These are phyloP conservation scores for Aspergillus fumigatiaffinis DNA, from an alignment of 2,329 filamentous ascomycete species.

Conservation along the genomic window DNA sequence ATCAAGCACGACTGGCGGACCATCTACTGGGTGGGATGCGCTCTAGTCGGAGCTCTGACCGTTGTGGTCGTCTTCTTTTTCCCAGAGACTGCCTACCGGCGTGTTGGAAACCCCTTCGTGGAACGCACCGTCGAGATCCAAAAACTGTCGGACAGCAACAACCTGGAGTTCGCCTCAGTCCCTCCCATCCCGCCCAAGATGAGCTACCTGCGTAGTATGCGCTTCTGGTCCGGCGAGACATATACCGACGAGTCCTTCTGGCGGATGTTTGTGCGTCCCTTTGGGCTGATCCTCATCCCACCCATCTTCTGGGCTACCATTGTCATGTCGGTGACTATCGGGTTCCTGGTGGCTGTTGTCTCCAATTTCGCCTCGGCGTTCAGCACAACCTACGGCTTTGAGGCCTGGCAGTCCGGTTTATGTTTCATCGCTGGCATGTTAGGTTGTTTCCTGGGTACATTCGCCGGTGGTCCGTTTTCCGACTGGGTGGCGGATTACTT, in stretches of 20 bases:
- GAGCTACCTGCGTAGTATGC: not conserved
- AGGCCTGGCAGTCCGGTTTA: constrained; percentile 41
- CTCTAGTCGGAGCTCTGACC: not conserved
- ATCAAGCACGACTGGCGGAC: constrained; percentile 29
- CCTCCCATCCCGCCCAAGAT: not conserved
- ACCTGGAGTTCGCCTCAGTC: not conserved
- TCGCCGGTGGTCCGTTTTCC: constrained; percentile 45
- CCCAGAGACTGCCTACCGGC: constrained; percentile 1
- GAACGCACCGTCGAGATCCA: not conserved
- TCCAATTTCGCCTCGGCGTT: constrained; percentile 17
- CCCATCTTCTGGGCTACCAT: constrained; percentile 17
- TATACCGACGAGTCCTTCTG: constrained; percentile 25
- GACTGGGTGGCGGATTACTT: constrained; percentile 31
- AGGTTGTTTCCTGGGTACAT: constrained; percentile 37
- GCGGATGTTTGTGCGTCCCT: constrained; percentile 13
- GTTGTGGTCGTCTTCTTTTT: constrained; percentile 3
- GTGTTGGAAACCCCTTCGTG: not conserved
- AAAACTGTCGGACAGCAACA: too few relatives aligned
- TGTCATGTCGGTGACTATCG: constrained; percentile 19
- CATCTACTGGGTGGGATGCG: constrained; percentile 21
- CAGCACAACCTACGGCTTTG: constrained; percentile 23
- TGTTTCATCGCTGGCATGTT: constrained; percentile 41
- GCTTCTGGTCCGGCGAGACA: constrained; percentile 21
- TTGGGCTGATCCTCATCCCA: constrained; percentile 13
- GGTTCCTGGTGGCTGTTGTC: constrained; percentile 26